Base-by-base conservation (phyloP, 176 grass and related monocot genomes). In the Cymbopogon citratus region DNA sequence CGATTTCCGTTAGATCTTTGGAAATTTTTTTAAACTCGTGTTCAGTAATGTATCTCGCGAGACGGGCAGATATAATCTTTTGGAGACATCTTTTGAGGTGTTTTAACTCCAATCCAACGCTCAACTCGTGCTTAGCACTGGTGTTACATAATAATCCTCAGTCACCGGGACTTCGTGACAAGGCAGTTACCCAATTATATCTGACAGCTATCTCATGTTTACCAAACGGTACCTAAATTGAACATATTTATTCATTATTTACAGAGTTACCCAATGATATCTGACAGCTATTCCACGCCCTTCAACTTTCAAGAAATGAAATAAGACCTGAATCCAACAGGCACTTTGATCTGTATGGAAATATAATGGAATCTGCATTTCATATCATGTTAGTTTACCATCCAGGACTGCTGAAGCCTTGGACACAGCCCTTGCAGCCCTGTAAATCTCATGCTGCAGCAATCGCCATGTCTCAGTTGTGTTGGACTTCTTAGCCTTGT, bases 401-500 rank as follows among this genome's bases (percentile, higher is more conserved):
- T 82, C 81, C 5, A 98, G 80, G 57, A 98, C 92, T 2, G 83
- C 52, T 1, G 92, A 86, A 81, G 96, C 92, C 85, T 87, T 90
- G 73, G 83, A 88, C 36, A 98, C 90, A 11, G 77, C 96, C 69
- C 96, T 89, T 13, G 96, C 90, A 18, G 60, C 92, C 78, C 95
- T 89, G 74, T 87, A 90, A 41, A 95, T 90, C 87, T 98, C 89
- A 74, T 98, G 96, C 66, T 95, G 89, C 74, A 93, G 44, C 14
- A 45, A 59, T 57, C 27, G 65, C 92, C 88, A 95, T 3, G 96
- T 89, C 29, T 91, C 86, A 1, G 79, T 41, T 13, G 86, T 93
- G 73, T 95, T 88, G 33, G 70, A 81, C 18, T 87, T 93, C 59
- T 90, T 88, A 7, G 88, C 91, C 48, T 82, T 91, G 49, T 63